Evolutionary conservation across 169 alveolate genomes (phyloP).

Genomic region (Besnoitia besnoiti): DNA sequence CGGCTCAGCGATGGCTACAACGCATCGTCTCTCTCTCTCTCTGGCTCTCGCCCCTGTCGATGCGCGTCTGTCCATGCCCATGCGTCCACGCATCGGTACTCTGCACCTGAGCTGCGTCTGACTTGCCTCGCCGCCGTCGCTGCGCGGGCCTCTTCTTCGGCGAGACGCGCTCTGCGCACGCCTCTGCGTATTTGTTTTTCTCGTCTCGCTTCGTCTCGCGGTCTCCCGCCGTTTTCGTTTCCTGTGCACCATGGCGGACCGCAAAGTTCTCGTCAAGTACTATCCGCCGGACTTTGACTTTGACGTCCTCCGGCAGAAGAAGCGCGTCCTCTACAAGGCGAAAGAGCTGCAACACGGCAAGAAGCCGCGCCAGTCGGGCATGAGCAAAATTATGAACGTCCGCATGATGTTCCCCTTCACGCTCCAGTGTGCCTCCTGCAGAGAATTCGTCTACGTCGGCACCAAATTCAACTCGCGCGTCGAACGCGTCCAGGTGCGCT

Average conservation of each 20-base stretch:
- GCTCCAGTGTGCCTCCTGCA: constrained; percentile 95
- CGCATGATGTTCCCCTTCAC: constrained; percentile 99
- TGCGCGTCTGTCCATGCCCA: no score
- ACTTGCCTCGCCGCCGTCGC: no score
- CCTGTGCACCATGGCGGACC: constrained; percentile 92
- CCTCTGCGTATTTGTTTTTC: background rate
- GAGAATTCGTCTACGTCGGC: constrained; percentile 97
- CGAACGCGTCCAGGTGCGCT: constrained; percentile 79
- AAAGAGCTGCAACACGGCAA: constrained; percentile 74
- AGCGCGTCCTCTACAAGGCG: constrained; percentile 83
- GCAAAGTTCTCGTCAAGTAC: constrained; percentile 97
- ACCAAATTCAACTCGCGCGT: constrained; percentile 96
- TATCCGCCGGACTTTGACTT: constrained; percentile 99
- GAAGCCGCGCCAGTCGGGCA: constrained; percentile 37
- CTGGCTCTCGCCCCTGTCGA: no score
- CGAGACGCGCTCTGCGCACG: no score
- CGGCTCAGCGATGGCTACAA: no score
- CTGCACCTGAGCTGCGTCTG: no score
- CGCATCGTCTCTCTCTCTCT: no score
- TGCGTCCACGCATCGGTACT: no score
- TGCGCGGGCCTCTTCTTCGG: no score
- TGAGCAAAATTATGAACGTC: constrained; percentile 88
- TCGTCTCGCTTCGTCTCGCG: background rate
- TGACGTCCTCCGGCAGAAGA: constrained; percentile 88
- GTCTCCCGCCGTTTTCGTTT: background rate